Base-by-base conservation (phyloP, 192 early-diverging fungal species). In the Physocladia obscura region DNA sequence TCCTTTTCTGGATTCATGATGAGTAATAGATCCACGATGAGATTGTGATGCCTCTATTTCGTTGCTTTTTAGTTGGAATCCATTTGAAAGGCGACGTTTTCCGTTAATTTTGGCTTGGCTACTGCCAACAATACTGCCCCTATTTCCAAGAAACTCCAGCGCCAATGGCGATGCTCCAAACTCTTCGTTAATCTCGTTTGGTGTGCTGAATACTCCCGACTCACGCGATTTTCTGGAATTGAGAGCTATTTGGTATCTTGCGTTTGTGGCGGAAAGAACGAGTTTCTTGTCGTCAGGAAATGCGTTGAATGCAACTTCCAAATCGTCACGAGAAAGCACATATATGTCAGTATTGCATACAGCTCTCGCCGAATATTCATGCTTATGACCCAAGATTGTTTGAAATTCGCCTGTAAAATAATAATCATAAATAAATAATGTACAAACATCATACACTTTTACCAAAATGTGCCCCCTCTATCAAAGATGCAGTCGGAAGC, bases 311-410 rank as follows among this genome's bases (percentile, higher is more conserved):
- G 79, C 79, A 2, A 50, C 26, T 19, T 79, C 74, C 19, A 81
- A 40, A 36, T 83, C 79, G 15, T 80, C 75, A 30, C 76, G 73
- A 49, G 71, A 61, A 21, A 83, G 72, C 21, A 83, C 81, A 56
- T 81, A 83, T 48, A 83, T 81, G 49, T 83, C 81, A 21, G 76
- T 81, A 67, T 83, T 83, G 75, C 81, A 83, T 11, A 79, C 79
- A 2, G 81, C 78, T 11, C 73, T 37, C 13, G 79, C 81, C 11
- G 76, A 78, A 63, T 81, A 79, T 63, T 83, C 81, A 60, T 78
- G 77, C 21, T 77, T 75, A 59, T 78, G 69, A 39, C 79, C 79
- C 13, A 83, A 58, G 8, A 83, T 70, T 4, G 81, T 78, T 58
- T 71, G 67, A 74, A 75, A 83, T 61, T 83, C 81, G 40, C 81